A percentile compares a stretch with the other conserved stretches of the same genome.
These are phyloP conservation scores for Myxozyma monticola DNA, from an alignment of 805 yeast genomes.

Conservation along the genomic window DNA sequence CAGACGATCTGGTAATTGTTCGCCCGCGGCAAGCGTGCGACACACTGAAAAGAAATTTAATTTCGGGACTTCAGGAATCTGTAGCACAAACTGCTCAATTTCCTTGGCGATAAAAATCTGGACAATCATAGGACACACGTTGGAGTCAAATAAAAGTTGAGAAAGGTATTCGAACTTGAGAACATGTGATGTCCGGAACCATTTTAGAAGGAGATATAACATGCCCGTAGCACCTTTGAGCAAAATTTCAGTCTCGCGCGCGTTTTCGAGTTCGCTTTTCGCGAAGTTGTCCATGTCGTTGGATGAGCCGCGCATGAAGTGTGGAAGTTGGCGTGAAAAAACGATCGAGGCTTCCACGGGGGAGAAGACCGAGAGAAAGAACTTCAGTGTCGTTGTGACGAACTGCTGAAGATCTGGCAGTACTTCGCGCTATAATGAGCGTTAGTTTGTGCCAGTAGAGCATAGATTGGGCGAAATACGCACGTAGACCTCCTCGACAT, in stretches of 20 bases:
- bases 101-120: constrained; percentile 27
- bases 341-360: constrained; percentile 16
- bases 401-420: constrained; percentile 62
- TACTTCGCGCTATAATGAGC: constrained; percentile 55
- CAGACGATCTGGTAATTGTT: constrained; percentile 16
- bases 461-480: constrained; percentile 1
- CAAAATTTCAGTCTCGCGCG: constrained; percentile 60
- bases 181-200: constrained; percentile 80
- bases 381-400: constrained; percentile 61
- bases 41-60: constrained; percentile 32
- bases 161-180: constrained; percentile 75
- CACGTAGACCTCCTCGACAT: constrained; percentile 19
- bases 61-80: constrained; percentile 31
- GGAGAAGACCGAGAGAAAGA: constrained; percentile 55
- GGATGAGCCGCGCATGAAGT: not conserved
- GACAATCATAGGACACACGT: constrained; percentile 21
- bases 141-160: constrained; percentile 69
- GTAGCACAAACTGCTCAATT: constrained; percentile 21
- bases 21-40: constrained; percentile 24
- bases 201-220: constrained; percentile 55
- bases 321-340: constrained; percentile 2
- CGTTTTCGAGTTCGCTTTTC: constrained; percentile 21
- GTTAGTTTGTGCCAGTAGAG: too few relatives aligned
- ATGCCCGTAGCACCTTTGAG: constrained; percentile 60
- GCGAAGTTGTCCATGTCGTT: not conserved